A percentile compares a stretch with the other conserved stretches of the same genome.
phyloP scores from a whole-genome alignment of 495 filamentous ascomycete species.

The Aspergillus incahuasiensis region DNA sequence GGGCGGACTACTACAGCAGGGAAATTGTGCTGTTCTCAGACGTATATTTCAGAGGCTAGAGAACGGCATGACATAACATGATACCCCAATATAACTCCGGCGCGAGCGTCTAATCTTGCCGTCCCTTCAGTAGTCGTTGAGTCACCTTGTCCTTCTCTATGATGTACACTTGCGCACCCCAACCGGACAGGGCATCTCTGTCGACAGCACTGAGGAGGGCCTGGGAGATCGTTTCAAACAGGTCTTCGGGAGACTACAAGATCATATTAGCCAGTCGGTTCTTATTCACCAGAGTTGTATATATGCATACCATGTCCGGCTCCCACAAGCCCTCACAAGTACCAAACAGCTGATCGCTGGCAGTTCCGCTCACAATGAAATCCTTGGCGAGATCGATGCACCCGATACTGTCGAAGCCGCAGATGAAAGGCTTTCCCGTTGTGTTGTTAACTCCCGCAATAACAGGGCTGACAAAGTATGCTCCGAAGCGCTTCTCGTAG shows the following conservation, averaged over 20 bases:
- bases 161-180: slow-evolving; percentile 98
- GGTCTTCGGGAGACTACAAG: slow-evolving; percentile 74
- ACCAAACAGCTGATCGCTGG: slow-evolving; percentile 94
- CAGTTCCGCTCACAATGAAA: slow-evolving; percentile 96
- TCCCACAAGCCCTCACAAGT: slow-evolving; percentile 99
- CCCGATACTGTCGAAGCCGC: slow-evolving; percentile 98
- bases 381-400: slow-evolving; percentile 99
- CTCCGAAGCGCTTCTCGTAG: slow-evolving; percentile 94
- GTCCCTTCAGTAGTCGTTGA: slow-evolving; percentile 93
- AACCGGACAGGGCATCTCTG: slow-evolving; percentile 91
- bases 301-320: slow-evolving; percentile 73
- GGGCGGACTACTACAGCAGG: background rate
- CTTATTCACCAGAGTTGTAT: background rate
- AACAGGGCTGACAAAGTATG: slow-evolving; percentile 92
- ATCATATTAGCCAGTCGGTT: slow-evolving; percentile 22
- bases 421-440: slow-evolving; percentile 91
- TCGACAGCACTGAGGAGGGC: slow-evolving; percentile 95
- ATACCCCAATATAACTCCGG: slow-evolving; percentile 13
- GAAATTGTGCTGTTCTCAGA: slow-evolving; percentile 22
- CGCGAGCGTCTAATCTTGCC: slow-evolving; percentile 53
- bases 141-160: slow-evolving; percentile 99
- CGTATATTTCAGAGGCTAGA: slow-evolving; percentile 15
- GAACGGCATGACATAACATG: slow-evolving; percentile 5
- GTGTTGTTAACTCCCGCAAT: slow-evolving; percentile 91
- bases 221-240: slow-evolving; percentile 98